Evolutionary conservation across 192 early-diverging fungal genomes (phyloP), one percentile per base, ranked within the genome.

Genomic region (Mortierella claussenii): DNA sequence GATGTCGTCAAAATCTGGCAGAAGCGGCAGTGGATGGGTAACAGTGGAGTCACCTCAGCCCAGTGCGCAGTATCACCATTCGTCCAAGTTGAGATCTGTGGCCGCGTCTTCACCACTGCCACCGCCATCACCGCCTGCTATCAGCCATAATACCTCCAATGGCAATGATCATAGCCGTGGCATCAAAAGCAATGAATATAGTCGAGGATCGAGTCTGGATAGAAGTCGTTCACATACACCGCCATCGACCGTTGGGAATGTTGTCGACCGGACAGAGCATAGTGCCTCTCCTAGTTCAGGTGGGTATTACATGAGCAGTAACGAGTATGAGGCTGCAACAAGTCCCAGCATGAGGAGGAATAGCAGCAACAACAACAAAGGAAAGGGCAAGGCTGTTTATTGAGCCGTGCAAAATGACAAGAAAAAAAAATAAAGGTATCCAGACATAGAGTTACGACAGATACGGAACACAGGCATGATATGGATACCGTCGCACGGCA

Each of bases 261-360:
- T n/a, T n/a, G n/a, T n/a, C n/a, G n/a, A n/a, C n/a, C n/a, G n/a
- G n/a, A n/a, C n/a, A n/a, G n/a, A 48, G 15, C 31, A 51, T 17
- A 34, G 42, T 12, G 31, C 42, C 2, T 75, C 70, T 0, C 42
- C 70, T 1, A 51, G 51, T 26, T 43, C 56, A 0, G 70, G 57
- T 12, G 70, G 63, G 15, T 57, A 68, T 30, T 75, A 75, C 23
- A 57, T 65, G 50, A 65, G 57, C 27, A 75, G 70, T 30, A 59
- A 75, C 50, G 70, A 75, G 26, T 75, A 75, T 24, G 70, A 75
- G 44, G 70, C 70, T 4, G 70, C 70, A 11, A 75, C 70, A 3
- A 75, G 70, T 28, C 70, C 70, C 36, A 75, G 70, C 28, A 75
- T 75, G 70, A 57, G 21, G 27, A 13, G 6, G n/a, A 51, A 36